Evolutionary conservation across 495 filamentous ascomycete genomes (phyloP).

Genomic region (Podospora pseudoanserina): DNA sequence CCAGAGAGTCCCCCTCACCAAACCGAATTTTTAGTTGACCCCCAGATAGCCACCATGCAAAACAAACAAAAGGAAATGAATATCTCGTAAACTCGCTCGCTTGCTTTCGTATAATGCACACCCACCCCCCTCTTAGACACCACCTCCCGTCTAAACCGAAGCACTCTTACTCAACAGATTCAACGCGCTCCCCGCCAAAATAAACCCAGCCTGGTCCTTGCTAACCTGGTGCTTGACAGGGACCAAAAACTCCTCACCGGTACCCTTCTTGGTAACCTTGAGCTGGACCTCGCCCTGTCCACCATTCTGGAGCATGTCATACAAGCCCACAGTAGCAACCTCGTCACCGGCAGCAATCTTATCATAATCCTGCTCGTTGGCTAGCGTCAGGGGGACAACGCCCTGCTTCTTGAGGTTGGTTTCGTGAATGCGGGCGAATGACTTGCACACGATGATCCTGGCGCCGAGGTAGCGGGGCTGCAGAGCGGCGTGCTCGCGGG

Average conservation of each 20-base stretch:
- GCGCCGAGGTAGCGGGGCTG: conserved; percentile 92
- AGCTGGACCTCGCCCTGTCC: conserved; percentile 76
- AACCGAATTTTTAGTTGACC: background rate
- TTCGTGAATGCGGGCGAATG: conserved; percentile 95
- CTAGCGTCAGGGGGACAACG: conserved; percentile 88
- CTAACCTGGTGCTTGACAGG: conserved; percentile 74
- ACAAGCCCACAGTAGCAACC: conserved; percentile 75
- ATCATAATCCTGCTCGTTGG: conserved; percentile 82
- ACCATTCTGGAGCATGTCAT: conserved; percentile 72
- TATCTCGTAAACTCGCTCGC: background rate
- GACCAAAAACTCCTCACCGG: conserved; percentile 58
- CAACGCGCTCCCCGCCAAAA: conserved; percentile 89
- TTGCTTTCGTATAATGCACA: background rate
- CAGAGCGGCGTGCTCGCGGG: conserved; percentile 93
- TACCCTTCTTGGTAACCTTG: conserved; percentile 57
- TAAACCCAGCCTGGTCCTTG: conserved; percentile 82
- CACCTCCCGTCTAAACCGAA: background rate
- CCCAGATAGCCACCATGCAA: background rate
- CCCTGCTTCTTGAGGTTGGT: conserved; percentile 99
- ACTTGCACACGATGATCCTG: conserved; percentile 81
- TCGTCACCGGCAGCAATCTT: conserved; percentile 73
- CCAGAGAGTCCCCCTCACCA: too few relatives aligned
- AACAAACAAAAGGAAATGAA: background rate
- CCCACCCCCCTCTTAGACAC: background rate
- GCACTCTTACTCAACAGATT: conserved; percentile 68